Conservation (phyloP, 345 rosid species). For the Ricinus communis region DNA sequence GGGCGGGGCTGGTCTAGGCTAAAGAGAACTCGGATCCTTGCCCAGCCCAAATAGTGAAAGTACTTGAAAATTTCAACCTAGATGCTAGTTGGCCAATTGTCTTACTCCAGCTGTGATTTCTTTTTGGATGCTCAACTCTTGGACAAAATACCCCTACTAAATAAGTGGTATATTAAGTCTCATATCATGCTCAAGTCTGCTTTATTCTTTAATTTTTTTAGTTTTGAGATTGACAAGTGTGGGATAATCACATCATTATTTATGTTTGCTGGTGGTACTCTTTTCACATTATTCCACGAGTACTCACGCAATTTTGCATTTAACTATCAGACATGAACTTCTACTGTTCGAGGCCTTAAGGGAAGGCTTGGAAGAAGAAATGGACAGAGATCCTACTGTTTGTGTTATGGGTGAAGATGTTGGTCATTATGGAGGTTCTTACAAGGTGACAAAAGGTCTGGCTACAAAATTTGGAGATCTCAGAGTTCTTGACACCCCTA, state of each 20-base stretch:
- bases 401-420: conserved; percentile 99
- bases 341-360: conserved; percentile 85
- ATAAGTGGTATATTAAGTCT: neutral
- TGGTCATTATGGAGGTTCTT: conserved; percentile 96
- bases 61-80: neutral
- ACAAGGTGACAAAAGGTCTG: conserved; percentile 81
- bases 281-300: neutral
- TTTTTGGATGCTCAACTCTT: neutral
- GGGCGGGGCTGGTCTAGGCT: neutral
- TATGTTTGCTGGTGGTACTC: neutral
- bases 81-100: neutral
- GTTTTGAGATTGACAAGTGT: neutral
- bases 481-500: conserved; percentile 94
- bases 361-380: conserved; percentile 97
- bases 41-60: neutral
- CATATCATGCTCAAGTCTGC: neutral
- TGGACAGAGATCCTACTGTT: conserved; percentile 84
- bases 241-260: neutral
- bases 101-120: neutral
- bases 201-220: neutral
- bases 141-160: neutral
- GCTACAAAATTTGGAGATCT: conserved; percentile 83
- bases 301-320: conserved; percentile 1
- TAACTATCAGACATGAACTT: conserved; percentile 65
- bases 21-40: neutral